phyloP scores from a whole-genome alignment of 768 basidiomycete species.

The Mycena latifolia region DNA sequence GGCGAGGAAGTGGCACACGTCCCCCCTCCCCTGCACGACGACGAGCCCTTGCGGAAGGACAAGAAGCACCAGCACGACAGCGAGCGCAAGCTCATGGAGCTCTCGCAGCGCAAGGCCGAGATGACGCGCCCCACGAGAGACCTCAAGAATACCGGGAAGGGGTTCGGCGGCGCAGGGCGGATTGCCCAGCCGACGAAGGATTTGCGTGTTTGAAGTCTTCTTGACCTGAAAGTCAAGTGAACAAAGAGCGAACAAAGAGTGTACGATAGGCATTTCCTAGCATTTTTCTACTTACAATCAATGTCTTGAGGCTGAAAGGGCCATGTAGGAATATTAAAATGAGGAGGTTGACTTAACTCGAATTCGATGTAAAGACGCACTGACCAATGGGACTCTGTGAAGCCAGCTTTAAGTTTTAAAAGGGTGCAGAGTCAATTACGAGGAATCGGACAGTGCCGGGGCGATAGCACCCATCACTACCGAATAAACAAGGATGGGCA shows the following conservation, averaged over 20 bases:
- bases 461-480: no score
- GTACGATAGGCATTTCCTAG: slow-evolving; percentile 3
- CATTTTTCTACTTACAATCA: not conserved
- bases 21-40: slow-evolving; percentile 55
- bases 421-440: no score
- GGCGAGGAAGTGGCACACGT: slow-evolving; percentile 45
- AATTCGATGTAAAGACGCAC: no score
- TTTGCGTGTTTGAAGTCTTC: slow-evolving; percentile 9
- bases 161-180: slow-evolving; percentile 59
- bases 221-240: no score
- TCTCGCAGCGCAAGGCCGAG: slow-evolving; percentile 60
- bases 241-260: not conserved
- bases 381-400: no score
- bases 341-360: no score
- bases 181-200: slow-evolving; percentile 65
- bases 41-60: slow-evolving; percentile 62
- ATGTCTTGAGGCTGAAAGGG: not conserved
- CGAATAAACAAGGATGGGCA: no score
- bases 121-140: slow-evolving; percentile 63
- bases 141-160: slow-evolving; percentile 44
- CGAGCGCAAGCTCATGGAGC: slow-evolving; percentile 61
- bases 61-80: slow-evolving; percentile 54
- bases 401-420: no score
- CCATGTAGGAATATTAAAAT: not conserved
- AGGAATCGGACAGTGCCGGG: no score